Evolutionary conservation across 306 rosid genomes (phyloP), one percentile per base, ranked within the genome.

Genomic region (Corylus heterophylla): DNA sequence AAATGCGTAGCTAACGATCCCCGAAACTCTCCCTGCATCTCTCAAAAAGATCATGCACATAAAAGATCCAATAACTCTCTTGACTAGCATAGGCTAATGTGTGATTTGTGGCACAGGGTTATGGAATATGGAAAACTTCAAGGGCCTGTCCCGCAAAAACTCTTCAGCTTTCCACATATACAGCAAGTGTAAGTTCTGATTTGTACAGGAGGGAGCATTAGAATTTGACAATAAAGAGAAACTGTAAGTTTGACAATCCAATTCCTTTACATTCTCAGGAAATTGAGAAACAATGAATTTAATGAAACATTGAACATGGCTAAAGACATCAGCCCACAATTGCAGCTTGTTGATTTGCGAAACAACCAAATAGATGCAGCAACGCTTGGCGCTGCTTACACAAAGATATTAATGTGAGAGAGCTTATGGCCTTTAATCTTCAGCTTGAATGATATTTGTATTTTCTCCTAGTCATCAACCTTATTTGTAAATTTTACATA

Each of bases 101-200:
- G 71, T 59, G 59, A 55, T 25, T 52, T 79, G 55, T 59, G 59
- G 3, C 64, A 42, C 76, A 95, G 98, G 82, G 47, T 93, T 47
- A 29, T 93, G 81, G 99, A 95, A 87, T 80, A 72, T 81, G 99
- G 98, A 71, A 75, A 90, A n/a, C 85, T 95, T 42, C 79, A 85
- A 83, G 99, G 99, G 56, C 45, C 83, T 51, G 83, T 95, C 31
- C 99, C 99, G 39, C 76, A 88, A 20, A 79, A 86, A 73, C 80
- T 95, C 55, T 93, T 95, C 86, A 77, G 89, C 89, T 81, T 81
- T 76, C 85, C 90, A 71, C 92, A 89, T 74, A 81, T 95, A 79
- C 94, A 95, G 77, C 98, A 91, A 95, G 89, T 95, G 99, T 95
- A 93, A 87, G 97, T 84, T 63, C 47, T 67, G 51, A 76, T 75